A percentile compares a stretch with the other conserved stretches of the same genome.
These are phyloP conservation scores for Cordyceps pruinosa DNA, from an alignment of 2,329 filamentous ascomycete genomes.

Conservation along the genomic window DNA sequence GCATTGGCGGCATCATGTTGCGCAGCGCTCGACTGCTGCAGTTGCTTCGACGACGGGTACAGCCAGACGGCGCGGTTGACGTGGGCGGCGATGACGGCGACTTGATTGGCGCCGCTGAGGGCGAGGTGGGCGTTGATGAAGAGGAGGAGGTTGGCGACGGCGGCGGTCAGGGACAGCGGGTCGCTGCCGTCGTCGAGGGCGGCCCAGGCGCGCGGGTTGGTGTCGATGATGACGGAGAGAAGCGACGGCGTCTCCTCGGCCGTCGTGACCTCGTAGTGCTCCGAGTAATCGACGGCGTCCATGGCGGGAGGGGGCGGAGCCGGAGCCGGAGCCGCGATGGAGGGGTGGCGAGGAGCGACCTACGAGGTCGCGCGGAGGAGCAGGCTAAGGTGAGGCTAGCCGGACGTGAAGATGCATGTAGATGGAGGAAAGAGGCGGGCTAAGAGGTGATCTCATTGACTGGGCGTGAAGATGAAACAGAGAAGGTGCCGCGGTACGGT, in stretches of 20 bases:
- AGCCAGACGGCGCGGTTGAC: slow-evolving; percentile 82
- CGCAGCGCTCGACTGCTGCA: slow-evolving; percentile 11
- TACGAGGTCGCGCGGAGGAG: slow-evolving; percentile 11
- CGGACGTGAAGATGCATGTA: not conserved
- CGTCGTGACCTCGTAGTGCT: slow-evolving; percentile 51
- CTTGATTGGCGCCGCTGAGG: slow-evolving; percentile 87
- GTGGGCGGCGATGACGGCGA: slow-evolving; percentile 86
- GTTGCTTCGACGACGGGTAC: slow-evolving; percentile 55
- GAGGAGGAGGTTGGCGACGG: slow-evolving; percentile 82
- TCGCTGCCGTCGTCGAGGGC: slow-evolving; percentile 61
- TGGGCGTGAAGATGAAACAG: not conserved
- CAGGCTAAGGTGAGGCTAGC: not conserved
- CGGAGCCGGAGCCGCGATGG: not conserved
- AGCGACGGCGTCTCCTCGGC: slow-evolving; percentile 66
- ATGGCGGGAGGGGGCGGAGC: slow-evolving; percentile 30
- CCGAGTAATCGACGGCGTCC: slow-evolving; percentile 50
- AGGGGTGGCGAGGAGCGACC: slow-evolving; percentile 5
- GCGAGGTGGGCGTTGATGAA: slow-evolving; percentile 96
- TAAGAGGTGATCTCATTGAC: not conserved
- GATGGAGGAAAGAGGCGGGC: not conserved
- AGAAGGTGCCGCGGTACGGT: not conserved
- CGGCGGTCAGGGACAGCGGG: slow-evolving; percentile 74
- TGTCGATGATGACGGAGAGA: slow-evolving; percentile 86
- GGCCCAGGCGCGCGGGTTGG: slow-evolving; percentile 91
- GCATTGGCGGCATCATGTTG: slow-evolving; percentile 11